Evolutionary conservation across 2,329 filamentous ascomycete genomes (phyloP), one percentile per base, ranked within the genome.

Genomic region (Penicillium nordicum): DNA sequence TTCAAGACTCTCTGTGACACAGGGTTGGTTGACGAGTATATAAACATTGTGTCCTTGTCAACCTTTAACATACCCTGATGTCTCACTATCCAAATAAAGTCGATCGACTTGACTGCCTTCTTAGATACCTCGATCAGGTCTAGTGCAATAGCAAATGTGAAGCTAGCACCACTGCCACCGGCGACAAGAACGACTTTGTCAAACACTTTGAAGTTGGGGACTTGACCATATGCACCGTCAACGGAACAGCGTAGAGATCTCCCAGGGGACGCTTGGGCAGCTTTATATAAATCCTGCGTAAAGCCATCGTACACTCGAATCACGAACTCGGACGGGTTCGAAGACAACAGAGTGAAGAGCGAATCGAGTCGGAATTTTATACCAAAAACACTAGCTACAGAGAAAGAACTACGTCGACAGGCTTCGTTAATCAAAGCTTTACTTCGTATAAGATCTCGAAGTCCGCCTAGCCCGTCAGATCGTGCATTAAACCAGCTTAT

Each of bases 291-390:
- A 27, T 45, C 40, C 9, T 9, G 29, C 9, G 49, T 55, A n/a
- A 55, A 55, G 11, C 52, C 52, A 36, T 55, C 52, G 10, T 55
- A 55, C 12, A 55, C 52, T 23, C 45, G 16, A 18, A 55, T 44
- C 11, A 55, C 52, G 9, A 55, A 50, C n/a, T 55, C 52, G 5
- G 52, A 36, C 2, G 52, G 45, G 9, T 41, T 41, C 21, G 52
- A 50, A 27, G 44, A 50, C 4, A 50, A 10, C 11, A 55, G 30
- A 27, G 52, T 55, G 14, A 55, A 55, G n/a, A n/a, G n/a, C n/a
- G n/a, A n/a, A n/a, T n/a, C n/a, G n/a, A n/a, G n/a, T n/a, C n/a
- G n/a, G n/a, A n/a, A n/a, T n/a, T n/a, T n/a, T n/a, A n/a, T n/a
- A n/a, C n/a, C n/a, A n/a, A n/a, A n/a, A n/a, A n/a, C n/a, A n/a